phyloP scores from a whole-genome alignment of 2,329 filamentous ascomycete species.

The Beauveria varroae region DNA sequence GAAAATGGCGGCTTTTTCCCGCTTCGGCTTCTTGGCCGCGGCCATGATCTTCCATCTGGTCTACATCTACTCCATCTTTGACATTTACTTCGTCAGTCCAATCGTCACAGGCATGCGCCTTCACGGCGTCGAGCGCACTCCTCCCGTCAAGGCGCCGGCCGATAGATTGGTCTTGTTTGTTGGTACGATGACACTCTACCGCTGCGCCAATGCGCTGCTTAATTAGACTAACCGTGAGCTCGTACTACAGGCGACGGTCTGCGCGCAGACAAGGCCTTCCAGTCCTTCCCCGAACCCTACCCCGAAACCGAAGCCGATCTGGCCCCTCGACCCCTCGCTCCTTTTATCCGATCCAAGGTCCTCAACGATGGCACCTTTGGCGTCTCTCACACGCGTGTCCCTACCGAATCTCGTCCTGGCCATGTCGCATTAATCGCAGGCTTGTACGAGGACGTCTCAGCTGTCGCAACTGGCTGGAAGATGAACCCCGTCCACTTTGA shows the following conservation, averaged over 20 bases:
- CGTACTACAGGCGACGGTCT: constrained; percentile 68
- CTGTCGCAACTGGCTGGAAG: constrained; percentile 97
- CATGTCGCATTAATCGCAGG: constrained; percentile 96
- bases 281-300: constrained; percentile 84
- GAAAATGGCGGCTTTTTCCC: constrained; percentile 49
- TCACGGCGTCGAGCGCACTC: constrained; percentile 59
- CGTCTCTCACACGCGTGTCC: constrained; percentile 92
- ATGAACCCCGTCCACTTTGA: constrained; percentile 97
- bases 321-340: constrained; percentile 73
- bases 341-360: constrained; percentile 83
- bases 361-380: constrained; percentile 90
- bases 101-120: constrained; percentile 93
- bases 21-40: constrained; percentile 77
- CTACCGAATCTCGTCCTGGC: constrained; percentile 90
- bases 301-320: constrained; percentile 56
- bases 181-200: constrained; percentile 43
- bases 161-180: constrained; percentile 90
- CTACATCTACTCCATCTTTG: constrained; percentile 94
- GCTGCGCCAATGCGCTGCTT: background rate
- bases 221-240: constrained; percentile 4
- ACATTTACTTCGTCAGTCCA: constrained; percentile 97
- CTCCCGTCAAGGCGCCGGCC: constrained; percentile 62
- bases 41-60: constrained; percentile 89
- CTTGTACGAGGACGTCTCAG: constrained; percentile 94
- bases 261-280: constrained; percentile 95